Conservation (phyloP, 2,329 filamentous ascomycete species). For the Ambrosiella cleistominuta region DNA sequence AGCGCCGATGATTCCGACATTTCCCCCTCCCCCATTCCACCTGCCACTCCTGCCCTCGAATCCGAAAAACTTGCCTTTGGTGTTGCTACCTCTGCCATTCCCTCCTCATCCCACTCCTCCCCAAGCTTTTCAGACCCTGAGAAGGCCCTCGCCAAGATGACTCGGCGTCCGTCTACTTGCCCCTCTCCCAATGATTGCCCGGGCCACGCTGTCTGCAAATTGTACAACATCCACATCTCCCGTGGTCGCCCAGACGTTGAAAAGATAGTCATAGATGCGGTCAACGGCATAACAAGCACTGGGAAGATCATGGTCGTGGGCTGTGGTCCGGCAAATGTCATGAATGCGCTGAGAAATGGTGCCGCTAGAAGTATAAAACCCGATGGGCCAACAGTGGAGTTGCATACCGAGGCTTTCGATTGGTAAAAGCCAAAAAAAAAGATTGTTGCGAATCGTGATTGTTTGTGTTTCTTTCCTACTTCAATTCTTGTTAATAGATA, state of each 20-base stretch:
- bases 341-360: conserved; percentile 25
- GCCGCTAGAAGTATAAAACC: conserved; percentile 23
- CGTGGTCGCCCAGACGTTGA: conserved; percentile 23
- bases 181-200: not conserved
- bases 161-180: not conserved
- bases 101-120: not conserved
- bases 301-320: conserved; percentile 26
- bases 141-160: not conserved
- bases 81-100: not conserved
- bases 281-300: conserved; percentile 17
- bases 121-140: not conserved
- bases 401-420: conserved; percentile 32
- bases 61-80: conserved; percentile 1
- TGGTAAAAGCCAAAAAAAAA: conserved; percentile 19
- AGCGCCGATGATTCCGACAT: not conserved
- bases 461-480: not conserved
- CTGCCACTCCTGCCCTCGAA: not conserved
- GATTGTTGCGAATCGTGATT: not conserved
- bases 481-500: not conserved
- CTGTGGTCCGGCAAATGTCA: conserved; percentile 29
- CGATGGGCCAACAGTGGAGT: conserved; percentile 27
- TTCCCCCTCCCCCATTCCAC: not conserved
- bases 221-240: conserved; percentile 16
- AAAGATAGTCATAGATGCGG: conserved; percentile 19
- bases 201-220: conserved; percentile 9